These are phyloP conservation scores for Tolypocladium cylindrosporum DNA, from an alignment of 2,329 filamentous ascomycete species.

Conservation along the genomic window DNA sequence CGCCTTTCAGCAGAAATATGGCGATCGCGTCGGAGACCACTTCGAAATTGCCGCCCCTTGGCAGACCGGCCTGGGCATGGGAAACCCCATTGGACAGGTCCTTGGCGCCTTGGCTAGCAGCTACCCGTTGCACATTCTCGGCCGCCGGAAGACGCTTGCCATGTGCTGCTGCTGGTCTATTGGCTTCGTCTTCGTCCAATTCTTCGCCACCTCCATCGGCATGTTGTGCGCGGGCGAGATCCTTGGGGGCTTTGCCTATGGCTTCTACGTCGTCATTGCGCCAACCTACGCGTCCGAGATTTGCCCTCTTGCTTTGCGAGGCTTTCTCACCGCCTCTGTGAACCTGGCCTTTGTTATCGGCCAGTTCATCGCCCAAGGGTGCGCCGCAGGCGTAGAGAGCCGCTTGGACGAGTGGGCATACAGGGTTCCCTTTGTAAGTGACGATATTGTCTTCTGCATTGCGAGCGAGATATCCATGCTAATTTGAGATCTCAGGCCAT, in stretches of 20 bases:
- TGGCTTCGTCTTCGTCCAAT: slow-evolving; percentile 19
- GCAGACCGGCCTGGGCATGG: slow-evolving; percentile 39
- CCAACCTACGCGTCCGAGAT: slow-evolving; percentile 36
- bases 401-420: slow-evolving; percentile 37
- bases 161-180: slow-evolving; percentile 25
- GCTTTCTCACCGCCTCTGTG: slow-evolving; percentile 29
- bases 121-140: slow-evolving; percentile 27
- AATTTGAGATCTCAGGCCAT: slow-evolving; percentile 18
- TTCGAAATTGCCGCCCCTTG: slow-evolving; percentile 31
- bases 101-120: slow-evolving; percentile 41
- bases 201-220: slow-evolving; percentile 22
- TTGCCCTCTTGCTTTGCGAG: slow-evolving; percentile 28
- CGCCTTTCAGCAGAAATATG: slow-evolving; percentile 39
- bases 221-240: slow-evolving; percentile 34
- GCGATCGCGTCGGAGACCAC: slow-evolving; percentile 13
- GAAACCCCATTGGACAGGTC: slow-evolving; percentile 47
- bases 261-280: slow-evolving; percentile 30
- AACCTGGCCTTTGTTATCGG: slow-evolving; percentile 33
- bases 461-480: neutral
- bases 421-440: slow-evolving; percentile 13
- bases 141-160: slow-evolving; percentile 40
- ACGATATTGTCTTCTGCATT: neutral
- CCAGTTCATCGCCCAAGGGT: slow-evolving; percentile 20
- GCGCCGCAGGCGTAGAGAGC: slow-evolving; percentile 18
- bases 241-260: slow-evolving; percentile 32